Evolutionary conservation across 129 eudicot genomes (phyloP).

Genomic region (Flaveria sonorensis): DNA sequence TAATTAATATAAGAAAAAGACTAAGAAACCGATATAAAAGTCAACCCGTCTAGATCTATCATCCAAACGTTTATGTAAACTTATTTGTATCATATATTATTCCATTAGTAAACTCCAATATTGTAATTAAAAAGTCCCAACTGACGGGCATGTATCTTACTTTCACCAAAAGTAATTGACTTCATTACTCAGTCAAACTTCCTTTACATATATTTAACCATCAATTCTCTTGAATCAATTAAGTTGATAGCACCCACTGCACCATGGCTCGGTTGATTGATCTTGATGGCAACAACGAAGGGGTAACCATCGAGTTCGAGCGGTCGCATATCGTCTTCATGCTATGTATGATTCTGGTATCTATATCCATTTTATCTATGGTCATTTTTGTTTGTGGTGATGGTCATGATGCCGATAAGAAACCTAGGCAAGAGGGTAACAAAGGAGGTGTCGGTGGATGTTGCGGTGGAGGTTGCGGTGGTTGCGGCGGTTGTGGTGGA

Average conservation of each 20-base stretch:
- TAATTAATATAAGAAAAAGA: not conserved
- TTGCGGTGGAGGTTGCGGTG: not conserved
- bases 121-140: not conserved
- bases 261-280: constrained; percentile 18
- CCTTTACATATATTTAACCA: not conserved
- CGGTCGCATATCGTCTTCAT: constrained; percentile 4
- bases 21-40: not conserved
- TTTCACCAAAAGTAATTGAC: not conserved
- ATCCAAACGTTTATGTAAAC: not conserved
- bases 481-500: constrained; percentile 3
- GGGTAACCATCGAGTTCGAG: not conserved
- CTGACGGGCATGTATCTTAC: not conserved
- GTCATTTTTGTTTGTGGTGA: constrained; percentile 13
- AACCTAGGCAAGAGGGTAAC: not conserved
- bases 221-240: no score
- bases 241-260: not conserved
- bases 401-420: not conserved
- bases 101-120: not conserved
- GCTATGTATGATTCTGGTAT: constrained; percentile 3
- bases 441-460: not conserved
- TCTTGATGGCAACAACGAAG: not conserved
- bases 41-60: not conserved
- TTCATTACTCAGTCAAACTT: not conserved
- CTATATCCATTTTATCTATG: not conserved
- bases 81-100: not conserved